Conservation (phyloP, 2,329 filamentous ascomycete species). For the Teratosphaeriaceae sp. region DNA sequence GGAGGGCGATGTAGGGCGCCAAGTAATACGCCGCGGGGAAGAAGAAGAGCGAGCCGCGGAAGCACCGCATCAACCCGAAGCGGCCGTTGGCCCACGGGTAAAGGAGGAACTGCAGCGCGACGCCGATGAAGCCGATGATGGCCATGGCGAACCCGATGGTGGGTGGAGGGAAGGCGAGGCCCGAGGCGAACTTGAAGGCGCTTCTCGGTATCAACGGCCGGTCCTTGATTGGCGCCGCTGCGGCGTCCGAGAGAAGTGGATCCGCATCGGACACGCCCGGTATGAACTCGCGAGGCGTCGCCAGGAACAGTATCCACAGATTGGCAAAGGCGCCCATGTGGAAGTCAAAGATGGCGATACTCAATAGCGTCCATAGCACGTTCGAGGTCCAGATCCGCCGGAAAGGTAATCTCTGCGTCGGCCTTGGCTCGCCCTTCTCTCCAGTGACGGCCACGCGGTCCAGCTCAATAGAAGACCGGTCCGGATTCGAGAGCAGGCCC, state of each 20-base stretch:
- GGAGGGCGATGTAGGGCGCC: conserved; percentile 63
- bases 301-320: conserved; percentile 70
- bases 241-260: not conserved
- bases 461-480: conserved; percentile 25
- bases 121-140: conserved; percentile 68
- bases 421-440: conserved; percentile 25
- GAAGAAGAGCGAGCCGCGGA: conserved; percentile 60
- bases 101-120: conserved; percentile 62
- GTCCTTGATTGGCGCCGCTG: conserved; percentile 27
- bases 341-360: conserved; percentile 63
- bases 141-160: conserved; percentile 73
- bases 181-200: conserved; percentile 60
- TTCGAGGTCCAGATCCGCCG: conserved; percentile 48
- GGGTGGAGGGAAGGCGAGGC: conserved; percentile 64
- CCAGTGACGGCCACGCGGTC: conserved; percentile 30
- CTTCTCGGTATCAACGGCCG: conserved; percentile 14
- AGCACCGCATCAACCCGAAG: conserved; percentile 62
- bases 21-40: conserved; percentile 66
- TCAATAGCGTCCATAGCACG: conserved; percentile 52
- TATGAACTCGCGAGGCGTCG: conserved; percentile 54
- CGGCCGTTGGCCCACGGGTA: conserved; percentile 62
- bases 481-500: conserved; percentile 25
- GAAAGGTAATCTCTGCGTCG: conserved; percentile 40
- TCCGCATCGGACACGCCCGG: conserved; percentile 18
- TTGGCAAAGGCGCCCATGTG: conserved; percentile 71